Evolutionary conservation across 768 basidiomycete genomes (phyloP), one percentile per base, ranked within the genome.

Genomic region (Hortiboletus campestris): DNA sequence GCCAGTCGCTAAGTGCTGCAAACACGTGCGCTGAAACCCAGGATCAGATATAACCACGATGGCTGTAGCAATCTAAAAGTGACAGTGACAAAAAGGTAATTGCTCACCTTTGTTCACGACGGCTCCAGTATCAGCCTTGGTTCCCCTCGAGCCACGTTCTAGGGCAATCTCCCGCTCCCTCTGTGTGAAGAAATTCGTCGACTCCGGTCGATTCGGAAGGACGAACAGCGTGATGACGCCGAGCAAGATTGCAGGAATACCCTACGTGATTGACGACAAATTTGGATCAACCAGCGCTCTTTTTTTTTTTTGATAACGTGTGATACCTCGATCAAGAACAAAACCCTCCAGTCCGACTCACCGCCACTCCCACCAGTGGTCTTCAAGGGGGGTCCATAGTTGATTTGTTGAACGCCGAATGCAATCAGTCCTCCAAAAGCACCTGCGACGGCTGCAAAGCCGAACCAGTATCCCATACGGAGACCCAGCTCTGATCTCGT

Each of bases 371-470:
- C 67, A 8, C 66, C 64, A 10, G 34, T 16, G 7, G 67, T 68
- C n/a, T 8, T 55, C 35, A 69, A n/a, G 0, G 56, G 56, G 0
- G 64, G 60, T 17, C 69, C 69, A 42, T 45, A 71, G 17, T 88
- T 83, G 85, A 55, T 82, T 64, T 89, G 80, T 60, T 89, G 86
- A 11, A 92, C 76, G 2, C 89, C 91, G 58, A 88, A 92, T 4
- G 91, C 89, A 40, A 93, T 81, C 43, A 91, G 72, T n/a, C 91
- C 90, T 14, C 89, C 89, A 56, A 92, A 92, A 6, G 91, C 91
- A 22, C 90, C 90, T 5, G 91, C 88, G 5, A 90, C 82, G 3
- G 90, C 89, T 6, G 90, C 89, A 65, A 91, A 92, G 10, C 86
- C 87, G 57, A 91, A 92, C 86, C 88, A 91, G 62, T 88, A 83